Evolutionary conservation across 2,329 filamentous ascomycete genomes (phyloP).

Genomic region (Coniella vitis): DNA sequence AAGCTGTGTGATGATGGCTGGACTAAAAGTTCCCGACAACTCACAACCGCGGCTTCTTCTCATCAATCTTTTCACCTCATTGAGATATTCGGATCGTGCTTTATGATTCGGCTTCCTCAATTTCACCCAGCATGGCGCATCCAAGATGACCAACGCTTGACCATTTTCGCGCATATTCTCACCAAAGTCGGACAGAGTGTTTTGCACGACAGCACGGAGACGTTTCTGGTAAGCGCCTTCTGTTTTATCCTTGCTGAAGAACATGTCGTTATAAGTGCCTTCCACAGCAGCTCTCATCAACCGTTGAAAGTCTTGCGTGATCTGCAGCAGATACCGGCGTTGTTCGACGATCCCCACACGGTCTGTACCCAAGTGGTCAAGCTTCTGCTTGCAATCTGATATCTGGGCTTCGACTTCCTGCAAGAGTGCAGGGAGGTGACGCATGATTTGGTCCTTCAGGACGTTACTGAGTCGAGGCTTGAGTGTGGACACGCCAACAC

Average conservation of each 20-base stretch:
- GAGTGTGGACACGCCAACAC: conserved; percentile 16
- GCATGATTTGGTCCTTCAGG: conserved; percentile 19
- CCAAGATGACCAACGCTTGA: conserved; percentile 29
- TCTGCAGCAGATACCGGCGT: conserved; percentile 23
- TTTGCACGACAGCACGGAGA: conserved; percentile 48
- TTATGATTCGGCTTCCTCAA: background rate
- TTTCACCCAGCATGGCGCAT: background rate
- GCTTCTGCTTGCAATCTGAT: conserved; percentile 7
- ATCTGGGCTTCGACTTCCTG: conserved; percentile 17
- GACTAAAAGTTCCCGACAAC: conserved; percentile 29
- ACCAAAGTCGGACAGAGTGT: conserved; percentile 40
- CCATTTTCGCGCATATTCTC: conserved; percentile 35
- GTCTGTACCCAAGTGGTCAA: conserved; percentile 11
- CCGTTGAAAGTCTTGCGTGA: conserved; percentile 20
- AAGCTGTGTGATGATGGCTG: conserved; percentile 27
- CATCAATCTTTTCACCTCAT: conserved; percentile 23
- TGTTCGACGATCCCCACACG: conserved; percentile 19
- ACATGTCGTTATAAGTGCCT: conserved; percentile 21
- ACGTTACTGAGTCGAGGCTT: conserved; percentile 10
- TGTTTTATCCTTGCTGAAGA: conserved; percentile 19
- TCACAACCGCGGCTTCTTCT: conserved; percentile 25
- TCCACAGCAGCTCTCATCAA: conserved; percentile 22
- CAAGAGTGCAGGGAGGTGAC: conserved; percentile 18
- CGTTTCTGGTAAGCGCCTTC: conserved; percentile 32
- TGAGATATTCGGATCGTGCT: conserved; percentile 19